Conservation (phyloP, 1,284 basidiomycete genomes). For the Apiotrichum siamense region DNA sequence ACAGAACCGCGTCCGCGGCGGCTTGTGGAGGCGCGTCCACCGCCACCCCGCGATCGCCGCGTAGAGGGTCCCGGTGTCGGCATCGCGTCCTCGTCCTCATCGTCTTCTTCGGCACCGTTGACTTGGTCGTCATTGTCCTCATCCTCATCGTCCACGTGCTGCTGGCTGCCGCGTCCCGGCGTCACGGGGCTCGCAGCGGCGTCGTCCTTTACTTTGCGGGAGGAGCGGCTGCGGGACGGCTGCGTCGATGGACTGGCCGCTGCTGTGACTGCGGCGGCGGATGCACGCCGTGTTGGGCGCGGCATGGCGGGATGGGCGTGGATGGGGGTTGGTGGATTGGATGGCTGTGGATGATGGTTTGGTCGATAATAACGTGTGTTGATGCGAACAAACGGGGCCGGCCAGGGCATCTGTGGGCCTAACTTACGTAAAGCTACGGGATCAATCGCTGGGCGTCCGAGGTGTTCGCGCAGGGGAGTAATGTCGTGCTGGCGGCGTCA, state of each 20-base stretch:
- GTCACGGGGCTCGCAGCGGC: not conserved
- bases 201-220: constrained; percentile 14
- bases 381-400: not conserved
- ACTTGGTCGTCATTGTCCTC: constrained; percentile 13
- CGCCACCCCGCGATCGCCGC: not conserved
- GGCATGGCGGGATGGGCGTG: constrained; percentile 8
- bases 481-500: too few species aligned
- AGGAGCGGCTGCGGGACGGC: not conserved
- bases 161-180: too few species aligned
- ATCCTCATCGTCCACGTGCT: constrained; percentile 4
- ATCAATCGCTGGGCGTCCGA: too few species aligned
- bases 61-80: constrained; percentile 5
- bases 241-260: not conserved
- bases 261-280: constrained; percentile 3
- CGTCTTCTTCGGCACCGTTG: constrained; percentile 13
- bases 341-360: not conserved
- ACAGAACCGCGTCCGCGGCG: not conserved
- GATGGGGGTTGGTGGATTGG: not conserved
- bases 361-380: not conserved
- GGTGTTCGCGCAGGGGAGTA: too few species aligned
- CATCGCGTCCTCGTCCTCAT: constrained; percentile 8
- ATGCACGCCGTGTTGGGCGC: constrained; percentile 11
- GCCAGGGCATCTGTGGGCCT: too few species aligned
- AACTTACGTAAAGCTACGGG: too few species aligned
- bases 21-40: not conserved